Percentiles rank a stretch among this genome's conserved stretches.
These are phyloP conservation scores for Liriodendron chinense DNA, from an alignment of 164 flowering plant species.

Conservation along the genomic window DNA sequence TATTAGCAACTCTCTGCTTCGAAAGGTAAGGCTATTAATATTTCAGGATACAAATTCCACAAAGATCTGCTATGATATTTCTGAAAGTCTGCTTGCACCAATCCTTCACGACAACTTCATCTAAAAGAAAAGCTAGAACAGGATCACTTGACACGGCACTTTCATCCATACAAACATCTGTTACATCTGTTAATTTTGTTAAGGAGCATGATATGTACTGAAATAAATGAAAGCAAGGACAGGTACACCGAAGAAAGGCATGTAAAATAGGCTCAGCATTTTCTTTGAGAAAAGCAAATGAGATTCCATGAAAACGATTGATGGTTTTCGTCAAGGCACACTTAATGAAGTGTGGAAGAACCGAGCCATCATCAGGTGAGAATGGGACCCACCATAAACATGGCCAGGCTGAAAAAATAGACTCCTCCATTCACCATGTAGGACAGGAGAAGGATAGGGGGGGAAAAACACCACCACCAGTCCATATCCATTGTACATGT, in stretches of 20 bases:
- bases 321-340: no score
- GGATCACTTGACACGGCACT: slow-evolving; percentile 98
- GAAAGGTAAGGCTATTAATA: neutral
- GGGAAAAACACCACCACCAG: no score
- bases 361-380: neutral
- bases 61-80: slow-evolving; percentile 52
- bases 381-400: neutral
- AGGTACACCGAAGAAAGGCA: neutral
- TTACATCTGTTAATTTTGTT: slow-evolving; percentile 68
- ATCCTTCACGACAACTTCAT: slow-evolving; percentile 95
- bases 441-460: no score
- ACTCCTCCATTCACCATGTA: no score
- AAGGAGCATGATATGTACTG: slow-evolving; percentile 22
- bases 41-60: slow-evolving; percentile 71
- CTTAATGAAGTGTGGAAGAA: neutral
- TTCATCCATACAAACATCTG: slow-evolving; percentile 99
- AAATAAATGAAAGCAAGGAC: neutral
- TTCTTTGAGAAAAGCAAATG: neutral
- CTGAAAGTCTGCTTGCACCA: slow-evolving; percentile 82
- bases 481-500: no score
- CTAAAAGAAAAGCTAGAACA: slow-evolving; percentile 82
- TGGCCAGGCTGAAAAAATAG: neutral
- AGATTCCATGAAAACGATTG: neutral
- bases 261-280: neutral
- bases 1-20: neutral